These are phyloP conservation scores for Aspergillus sp. DNA, from an alignment of 2,329 filamentous ascomycete genomes.

Conservation along the genomic window DNA sequence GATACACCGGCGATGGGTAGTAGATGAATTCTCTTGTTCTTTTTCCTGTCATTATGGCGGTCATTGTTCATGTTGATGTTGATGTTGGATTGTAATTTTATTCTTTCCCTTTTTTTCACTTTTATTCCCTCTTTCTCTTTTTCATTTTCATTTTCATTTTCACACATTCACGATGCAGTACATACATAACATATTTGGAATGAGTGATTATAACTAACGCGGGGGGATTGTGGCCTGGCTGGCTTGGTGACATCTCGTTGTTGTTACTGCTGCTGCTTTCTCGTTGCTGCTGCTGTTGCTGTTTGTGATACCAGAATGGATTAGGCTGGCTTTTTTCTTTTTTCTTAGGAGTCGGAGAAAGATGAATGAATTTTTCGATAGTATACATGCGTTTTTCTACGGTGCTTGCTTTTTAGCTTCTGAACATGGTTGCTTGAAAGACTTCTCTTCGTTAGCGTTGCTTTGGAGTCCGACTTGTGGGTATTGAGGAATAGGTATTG, in stretches of 20 bases:
- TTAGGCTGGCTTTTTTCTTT: neutral
- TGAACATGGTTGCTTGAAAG: neutral
- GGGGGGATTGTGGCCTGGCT: neutral
- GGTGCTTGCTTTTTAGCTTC: neutral
- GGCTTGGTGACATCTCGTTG: slow-evolving; percentile 3
- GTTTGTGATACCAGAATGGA: slow-evolving; percentile 5
- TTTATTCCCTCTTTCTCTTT: too few species aligned
- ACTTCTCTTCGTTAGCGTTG: neutral
- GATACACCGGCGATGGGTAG: too few species aligned
- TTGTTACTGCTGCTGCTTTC: neutral
- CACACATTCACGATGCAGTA: neutral
- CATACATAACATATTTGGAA: neutral
- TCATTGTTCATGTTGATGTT: neutral
- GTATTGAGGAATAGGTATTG: neutral
- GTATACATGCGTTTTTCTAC: neutral
- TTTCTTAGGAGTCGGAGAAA: neutral
- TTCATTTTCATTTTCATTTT: too few species aligned
- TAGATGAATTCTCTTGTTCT: too few species aligned
- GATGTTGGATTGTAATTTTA: slow-evolving; percentile 4
- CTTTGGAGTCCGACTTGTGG: neutral
- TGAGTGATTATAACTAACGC: neutral
- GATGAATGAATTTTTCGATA: neutral
- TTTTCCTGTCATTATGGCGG: too few species aligned
- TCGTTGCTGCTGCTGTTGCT: neutral
- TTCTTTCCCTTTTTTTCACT: neutral